phyloP scores from a whole-genome alignment of 129 eudicot species.

The Artemisia annua region DNA sequence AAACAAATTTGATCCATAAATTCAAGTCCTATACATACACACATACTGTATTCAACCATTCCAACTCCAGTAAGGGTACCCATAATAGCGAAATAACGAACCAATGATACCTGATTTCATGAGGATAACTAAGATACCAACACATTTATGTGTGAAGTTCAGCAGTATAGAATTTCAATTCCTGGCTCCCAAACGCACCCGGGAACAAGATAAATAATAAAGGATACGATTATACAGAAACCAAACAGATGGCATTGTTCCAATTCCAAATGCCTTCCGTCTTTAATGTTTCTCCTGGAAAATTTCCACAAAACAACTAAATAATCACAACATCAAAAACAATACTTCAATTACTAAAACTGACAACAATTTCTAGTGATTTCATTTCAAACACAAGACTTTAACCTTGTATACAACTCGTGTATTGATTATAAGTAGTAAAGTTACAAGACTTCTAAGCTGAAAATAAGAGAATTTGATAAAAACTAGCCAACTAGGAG shows the following conservation, averaged over 20 bases:
- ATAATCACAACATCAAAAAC: constrained; percentile 7
- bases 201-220: background rate
- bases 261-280: constrained; percentile 27
- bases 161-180: too few species aligned
- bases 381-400: too few species aligned
- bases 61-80: background rate
- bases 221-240: constrained; percentile 13
- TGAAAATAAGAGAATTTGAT: too few species aligned
- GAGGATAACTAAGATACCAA: background rate
- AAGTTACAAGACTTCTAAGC: too few species aligned
- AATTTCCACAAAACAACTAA: constrained; percentile 22
- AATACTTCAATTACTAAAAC: constrained; percentile 1
- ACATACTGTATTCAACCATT: background rate
- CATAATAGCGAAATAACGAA: background rate
- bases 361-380: background rate
- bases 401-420: too few species aligned
- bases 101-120: background rate
- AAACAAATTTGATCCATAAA: background rate
- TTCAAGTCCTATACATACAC: background rate
- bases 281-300: constrained; percentile 17
- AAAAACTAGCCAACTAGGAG: too few species aligned
- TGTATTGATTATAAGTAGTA: too few species aligned
- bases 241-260: constrained; percentile 10
- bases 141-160: background rate
- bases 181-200: too few species aligned